These are phyloP conservation scores for Phytophthora cactorum DNA, from an alignment of 352 stramenopile species.

Conservation along the genomic window DNA sequence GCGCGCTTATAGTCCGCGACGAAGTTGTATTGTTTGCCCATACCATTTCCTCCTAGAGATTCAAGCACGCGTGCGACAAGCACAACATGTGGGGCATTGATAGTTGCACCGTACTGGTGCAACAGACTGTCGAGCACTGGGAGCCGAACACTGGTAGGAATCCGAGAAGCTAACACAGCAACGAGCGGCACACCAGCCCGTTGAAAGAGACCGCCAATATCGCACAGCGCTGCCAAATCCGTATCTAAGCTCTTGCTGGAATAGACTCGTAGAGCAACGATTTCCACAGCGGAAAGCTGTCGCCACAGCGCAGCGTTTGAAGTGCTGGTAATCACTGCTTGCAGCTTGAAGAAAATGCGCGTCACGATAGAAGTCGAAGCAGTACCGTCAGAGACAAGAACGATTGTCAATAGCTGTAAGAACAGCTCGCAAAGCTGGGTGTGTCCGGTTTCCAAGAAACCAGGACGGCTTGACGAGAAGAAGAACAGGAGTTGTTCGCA, in stretches of 20 bases:
- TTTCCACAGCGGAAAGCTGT: constrained; percentile 46
- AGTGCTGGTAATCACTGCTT: constrained; percentile 17
- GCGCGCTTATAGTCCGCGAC: constrained; percentile 45
- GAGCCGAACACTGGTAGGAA: constrained; percentile 15
- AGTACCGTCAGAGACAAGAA: constrained; percentile 27
- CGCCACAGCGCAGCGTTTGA: constrained; percentile 16
- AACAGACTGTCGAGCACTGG: constrained; percentile 33
- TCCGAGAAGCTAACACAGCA: constrained; percentile 26
- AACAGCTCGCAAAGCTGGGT: constrained; percentile 45
- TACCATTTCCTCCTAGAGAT: constrained; percentile 27
- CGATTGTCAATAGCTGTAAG: constrained; percentile 40
- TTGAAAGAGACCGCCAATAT: constrained; percentile 32
- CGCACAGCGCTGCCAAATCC: constrained; percentile 21
- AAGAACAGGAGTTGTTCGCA: constrained; percentile 63
- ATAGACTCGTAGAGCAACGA: constrained; percentile 34
- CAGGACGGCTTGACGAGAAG: constrained; percentile 22
- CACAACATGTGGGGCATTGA: constrained; percentile 33
- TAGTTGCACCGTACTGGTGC: constrained; percentile 8
- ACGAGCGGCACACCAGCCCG: constrained; percentile 34
- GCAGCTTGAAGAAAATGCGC: constrained; percentile 52
- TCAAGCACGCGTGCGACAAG: constrained; percentile 43
- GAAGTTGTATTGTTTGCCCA: constrained; percentile 18
- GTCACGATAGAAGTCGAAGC: constrained; percentile 12
- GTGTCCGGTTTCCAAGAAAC: constrained; percentile 2
- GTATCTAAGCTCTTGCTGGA: constrained; percentile 18